phyloP scores from a whole-genome alignment of 1,284 basidiomycete genomes.

The Vanrija pseudolonga region DNA sequence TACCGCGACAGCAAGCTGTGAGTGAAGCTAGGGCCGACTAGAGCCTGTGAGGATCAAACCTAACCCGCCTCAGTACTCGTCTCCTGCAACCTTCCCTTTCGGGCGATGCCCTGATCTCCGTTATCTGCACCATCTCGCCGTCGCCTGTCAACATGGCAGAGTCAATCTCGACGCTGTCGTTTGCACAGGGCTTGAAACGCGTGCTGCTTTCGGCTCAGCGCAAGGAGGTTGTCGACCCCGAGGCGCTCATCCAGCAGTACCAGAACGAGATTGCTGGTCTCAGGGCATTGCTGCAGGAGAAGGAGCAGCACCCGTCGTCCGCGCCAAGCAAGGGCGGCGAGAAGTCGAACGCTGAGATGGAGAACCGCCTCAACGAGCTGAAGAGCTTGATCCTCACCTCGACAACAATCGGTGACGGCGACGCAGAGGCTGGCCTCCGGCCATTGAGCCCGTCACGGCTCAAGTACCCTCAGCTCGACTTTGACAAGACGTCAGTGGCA shows the following conservation, averaged over 20 bases:
- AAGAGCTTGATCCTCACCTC: slow-evolving; percentile 83
- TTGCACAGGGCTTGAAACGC: slow-evolving; percentile 59
- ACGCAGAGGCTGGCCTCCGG: slow-evolving; percentile 50
- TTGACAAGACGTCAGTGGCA: slow-evolving; percentile 72
- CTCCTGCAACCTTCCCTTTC: slow-evolving; percentile 91
- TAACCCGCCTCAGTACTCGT: slow-evolving; percentile 59
- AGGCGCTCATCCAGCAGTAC: slow-evolving; percentile 81
- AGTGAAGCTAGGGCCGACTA: slow-evolving; percentile 2
- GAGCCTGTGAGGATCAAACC: slow-evolving; percentile 12
- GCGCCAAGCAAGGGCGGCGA: slow-evolving; percentile 52
- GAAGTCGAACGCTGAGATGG: slow-evolving; percentile 65
- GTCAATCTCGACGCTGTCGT: slow-evolving; percentile 76
- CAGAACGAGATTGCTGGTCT: slow-evolving; percentile 85
- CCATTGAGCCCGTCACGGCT: slow-evolving; percentile 75
- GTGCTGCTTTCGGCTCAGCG: slow-evolving; percentile 76
- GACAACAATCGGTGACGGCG: slow-evolving; percentile 56
- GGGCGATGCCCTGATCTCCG: slow-evolving; percentile 91
- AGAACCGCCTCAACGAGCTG: slow-evolving; percentile 73
- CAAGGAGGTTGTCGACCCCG: slow-evolving; percentile 89
- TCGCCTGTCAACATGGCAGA: slow-evolving; percentile 66
- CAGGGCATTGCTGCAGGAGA: slow-evolving; percentile 43
- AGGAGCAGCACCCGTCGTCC: slow-evolving; percentile 56
- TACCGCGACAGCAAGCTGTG: slow-evolving; percentile 86
- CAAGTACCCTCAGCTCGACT: slow-evolving; percentile 55
- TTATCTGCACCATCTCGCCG: slow-evolving; percentile 92